These are phyloP conservation scores for Nothophytophthora sp. DNA, from an alignment of 352 stramenopile genomes.

Conservation along the genomic window DNA sequence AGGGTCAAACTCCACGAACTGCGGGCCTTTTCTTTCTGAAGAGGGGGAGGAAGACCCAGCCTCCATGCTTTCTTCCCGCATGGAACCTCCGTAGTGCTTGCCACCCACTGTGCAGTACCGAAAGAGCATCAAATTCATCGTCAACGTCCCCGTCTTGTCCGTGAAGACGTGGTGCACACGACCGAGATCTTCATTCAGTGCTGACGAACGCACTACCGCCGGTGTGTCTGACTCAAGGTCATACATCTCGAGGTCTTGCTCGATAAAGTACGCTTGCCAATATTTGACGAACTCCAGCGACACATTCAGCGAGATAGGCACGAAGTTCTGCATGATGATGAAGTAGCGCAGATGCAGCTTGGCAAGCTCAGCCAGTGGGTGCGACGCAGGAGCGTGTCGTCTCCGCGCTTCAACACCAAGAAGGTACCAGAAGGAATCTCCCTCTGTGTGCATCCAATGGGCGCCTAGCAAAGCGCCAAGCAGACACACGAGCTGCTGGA, in stretches of 20 bases:
- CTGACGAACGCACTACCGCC: conserved; percentile 75
- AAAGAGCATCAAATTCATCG: conserved; percentile 97
- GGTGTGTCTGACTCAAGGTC: conserved; percentile 90
- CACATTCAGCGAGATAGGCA: conserved; percentile 99
- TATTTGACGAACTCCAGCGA: conserved; percentile 97
- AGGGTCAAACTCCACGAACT: conserved; percentile 75
- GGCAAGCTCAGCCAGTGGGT: conserved; percentile 61
- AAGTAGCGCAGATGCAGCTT: conserved; percentile 93
- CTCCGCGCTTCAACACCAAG: conserved; percentile 16
- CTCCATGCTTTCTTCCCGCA: conserved; percentile 56
- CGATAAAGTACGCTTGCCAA: conserved; percentile 95
- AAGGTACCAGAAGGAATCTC: conserved; percentile 73
- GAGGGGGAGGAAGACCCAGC: conserved; percentile 7
- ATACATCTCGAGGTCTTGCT: conserved; percentile 92
- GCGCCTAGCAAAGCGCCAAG: conserved; percentile 64
- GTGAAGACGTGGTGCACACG: conserved; percentile 93
- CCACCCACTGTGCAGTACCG: conserved; percentile 94
- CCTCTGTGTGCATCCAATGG: conserved; percentile 70
- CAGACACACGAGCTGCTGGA: conserved; percentile 75
- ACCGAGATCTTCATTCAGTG: conserved; percentile 93
- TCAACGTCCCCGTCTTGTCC: conserved; percentile 96
- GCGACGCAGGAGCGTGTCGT: conserved; percentile 20
- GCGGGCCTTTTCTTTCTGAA: conserved; percentile 7
- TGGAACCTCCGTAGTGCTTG: conserved; percentile 90
- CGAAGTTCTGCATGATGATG: conserved; percentile 97